phyloP scores from a whole-genome alignment of 2,329 filamentous ascomycete genomes.

The Colletotrichum orbiculare region DNA sequence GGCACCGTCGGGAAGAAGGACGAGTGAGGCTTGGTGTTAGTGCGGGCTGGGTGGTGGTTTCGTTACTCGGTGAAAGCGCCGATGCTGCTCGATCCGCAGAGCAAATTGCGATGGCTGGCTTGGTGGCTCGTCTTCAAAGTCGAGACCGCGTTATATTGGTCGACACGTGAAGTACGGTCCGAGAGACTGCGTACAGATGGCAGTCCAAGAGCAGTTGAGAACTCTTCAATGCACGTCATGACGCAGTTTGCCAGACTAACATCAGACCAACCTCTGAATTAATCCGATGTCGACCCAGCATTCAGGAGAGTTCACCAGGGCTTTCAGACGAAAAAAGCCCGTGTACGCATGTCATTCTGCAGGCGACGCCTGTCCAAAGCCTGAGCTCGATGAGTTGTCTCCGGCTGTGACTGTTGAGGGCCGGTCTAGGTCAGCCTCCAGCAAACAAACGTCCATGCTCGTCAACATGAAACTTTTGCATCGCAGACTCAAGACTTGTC shows the following conservation, averaged over 20 bases:
- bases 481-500: too few relatives aligned
- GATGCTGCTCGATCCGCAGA: too few relatives aligned
- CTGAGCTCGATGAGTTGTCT: constrained; percentile 22
- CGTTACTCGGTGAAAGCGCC: background rate
- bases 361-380: background rate
- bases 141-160: too few relatives aligned
- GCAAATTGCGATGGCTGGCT: background rate
- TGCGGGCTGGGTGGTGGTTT: background rate
- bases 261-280: background rate
- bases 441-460: background rate
- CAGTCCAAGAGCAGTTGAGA: too few relatives aligned
- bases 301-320: background rate
- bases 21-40: constrained; percentile 15
- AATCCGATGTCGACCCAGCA: constrained; percentile 17
- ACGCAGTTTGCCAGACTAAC: too few relatives aligned
- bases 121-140: background rate
- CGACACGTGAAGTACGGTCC: too few relatives aligned
- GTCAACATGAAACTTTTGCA: constrained; percentile 1
- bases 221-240: too few relatives aligned
- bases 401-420: background rate
- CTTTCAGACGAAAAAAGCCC: background rate
- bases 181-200: too few relatives aligned
- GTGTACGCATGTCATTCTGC: background rate
- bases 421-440: background rate
- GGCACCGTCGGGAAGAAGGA: constrained; percentile 62